Conservation (phyloP, 2,329 filamentous ascomycete genomes). For the Fusarium newnesense region DNA sequence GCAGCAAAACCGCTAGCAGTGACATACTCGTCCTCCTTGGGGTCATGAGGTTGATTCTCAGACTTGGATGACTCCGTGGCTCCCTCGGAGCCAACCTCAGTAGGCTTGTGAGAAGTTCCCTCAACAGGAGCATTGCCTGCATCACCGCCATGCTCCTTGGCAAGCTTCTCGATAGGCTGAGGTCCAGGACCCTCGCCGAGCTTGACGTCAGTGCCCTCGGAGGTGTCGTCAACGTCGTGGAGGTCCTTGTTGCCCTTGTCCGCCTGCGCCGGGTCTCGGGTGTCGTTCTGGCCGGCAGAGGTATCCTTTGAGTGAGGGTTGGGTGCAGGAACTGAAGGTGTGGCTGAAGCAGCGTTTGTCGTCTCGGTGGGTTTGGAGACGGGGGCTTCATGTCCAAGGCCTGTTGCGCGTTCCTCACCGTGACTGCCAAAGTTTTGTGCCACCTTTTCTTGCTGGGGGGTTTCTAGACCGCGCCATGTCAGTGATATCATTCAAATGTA, state of each 20-base stretch:
- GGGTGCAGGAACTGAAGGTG: slow-evolving; percentile 1
- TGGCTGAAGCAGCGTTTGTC: neutral
- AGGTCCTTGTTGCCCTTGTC: slow-evolving; percentile 45
- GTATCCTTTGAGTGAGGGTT: slow-evolving; percentile 30
- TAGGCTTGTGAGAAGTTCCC: slow-evolving; percentile 1
- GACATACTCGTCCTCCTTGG: slow-evolving; percentile 66
- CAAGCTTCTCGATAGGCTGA: slow-evolving; percentile 51
- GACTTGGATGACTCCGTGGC: slow-evolving; percentile 12
- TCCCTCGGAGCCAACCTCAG: slow-evolving; percentile 22
- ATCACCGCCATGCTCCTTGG: slow-evolving; percentile 46
- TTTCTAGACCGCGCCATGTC: slow-evolving; percentile 11
- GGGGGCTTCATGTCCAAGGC: slow-evolving; percentile 8
- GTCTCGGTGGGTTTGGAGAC: neutral
- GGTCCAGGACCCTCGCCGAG: slow-evolving; percentile 44
- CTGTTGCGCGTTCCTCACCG: slow-evolving; percentile 10
- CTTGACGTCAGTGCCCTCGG: slow-evolving; percentile 45
- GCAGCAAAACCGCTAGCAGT: slow-evolving; percentile 68
- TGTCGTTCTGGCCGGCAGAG: slow-evolving; percentile 52
- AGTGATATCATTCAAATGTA: neutral
- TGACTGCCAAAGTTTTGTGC: slow-evolving; percentile 29
- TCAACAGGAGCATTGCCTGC: slow-evolving; percentile 40
- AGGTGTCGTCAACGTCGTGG: slow-evolving; percentile 44
- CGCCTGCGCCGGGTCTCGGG: slow-evolving; percentile 51
- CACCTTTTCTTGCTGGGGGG: slow-evolving; percentile 31
- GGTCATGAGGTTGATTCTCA: slow-evolving; percentile 51